Evolutionary conservation across 1,284 basidiomycete genomes (phyloP), one percentile per base, ranked within the genome.

Genomic region (Sphaerobolus stellatus): DNA sequence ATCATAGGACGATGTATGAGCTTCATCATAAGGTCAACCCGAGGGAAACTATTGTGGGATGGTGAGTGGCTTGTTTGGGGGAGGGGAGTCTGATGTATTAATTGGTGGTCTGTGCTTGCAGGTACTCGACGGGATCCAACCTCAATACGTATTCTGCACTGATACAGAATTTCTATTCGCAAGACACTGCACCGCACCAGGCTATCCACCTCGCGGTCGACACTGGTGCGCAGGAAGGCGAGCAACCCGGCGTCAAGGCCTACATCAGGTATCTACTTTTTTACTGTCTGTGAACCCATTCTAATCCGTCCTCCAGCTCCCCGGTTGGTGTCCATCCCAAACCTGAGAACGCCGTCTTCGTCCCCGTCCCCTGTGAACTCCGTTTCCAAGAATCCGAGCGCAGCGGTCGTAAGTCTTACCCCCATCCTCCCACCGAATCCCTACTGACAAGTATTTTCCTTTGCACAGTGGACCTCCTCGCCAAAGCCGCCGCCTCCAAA

Each of bases 101-200:
- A n/a, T n/a, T n/a, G n/a, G n/a, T n/a, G n/a, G n/a, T n/a, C n/a
- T n/a, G n/a, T n/a, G n/a, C n/a, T n/a, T n/a, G 11, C 64, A 93
- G 91, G 90, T 94, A 94, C 74, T 92, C 92, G 18, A 94, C 92
- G 20, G 88, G 89, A 59, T 89, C 90, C 3, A 86, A 90, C 60
- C 82, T 99, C 57, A 96, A 97, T 77, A 92, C 92, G 14, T 96
- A 96, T 78, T 96, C 94, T 43, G 94, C 97, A 20, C 81, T 99
- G 61, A 97, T 99, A 67, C 97, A 99, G 81, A 95, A 98, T 74
- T 98, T 98, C 75, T 99, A 97, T 74, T 86, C 92, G 36, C 85
- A 90, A 79, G 94, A 99, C 74, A 94, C 92, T 2, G 78, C 84
- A 1, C 90, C 93, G 4, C 84, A 90, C 70, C 91, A 90, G 56